These are phyloP conservation scores for Xylaria sp. DNA, from an alignment of 2,329 filamentous ascomycete genomes.

Conservation along the genomic window DNA sequence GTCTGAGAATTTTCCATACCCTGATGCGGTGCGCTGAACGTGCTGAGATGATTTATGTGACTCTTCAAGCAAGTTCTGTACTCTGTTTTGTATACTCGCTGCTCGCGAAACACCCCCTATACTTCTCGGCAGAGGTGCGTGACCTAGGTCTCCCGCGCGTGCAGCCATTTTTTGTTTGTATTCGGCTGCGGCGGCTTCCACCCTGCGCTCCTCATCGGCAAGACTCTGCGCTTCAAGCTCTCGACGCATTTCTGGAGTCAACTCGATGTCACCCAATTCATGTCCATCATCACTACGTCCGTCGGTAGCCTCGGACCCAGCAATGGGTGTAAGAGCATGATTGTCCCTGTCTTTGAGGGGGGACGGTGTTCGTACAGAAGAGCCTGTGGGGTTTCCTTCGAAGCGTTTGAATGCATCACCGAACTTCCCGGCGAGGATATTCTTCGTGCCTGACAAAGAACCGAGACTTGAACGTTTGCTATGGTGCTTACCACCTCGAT, in stretches of 20 bases:
- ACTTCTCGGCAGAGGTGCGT: slow-evolving; percentile 56
- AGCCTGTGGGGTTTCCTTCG: slow-evolving; percentile 60
- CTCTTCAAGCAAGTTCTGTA: slow-evolving; percentile 84
- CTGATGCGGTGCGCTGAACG: slow-evolving; percentile 76
- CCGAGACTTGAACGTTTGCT: slow-evolving; percentile 76
- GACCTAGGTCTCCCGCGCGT: slow-evolving; percentile 46
- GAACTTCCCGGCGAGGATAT: slow-evolving; percentile 84
- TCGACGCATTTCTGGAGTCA: slow-evolving; percentile 86
- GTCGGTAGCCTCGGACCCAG: slow-evolving; percentile 76
- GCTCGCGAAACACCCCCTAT: slow-evolving; percentile 69
- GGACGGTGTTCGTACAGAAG: slow-evolving; percentile 52
- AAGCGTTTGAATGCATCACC: slow-evolving; percentile 94
- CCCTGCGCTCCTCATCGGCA: slow-evolving; percentile 86
- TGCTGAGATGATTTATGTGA: slow-evolving; percentile 63
- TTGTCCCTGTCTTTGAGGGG: slow-evolving; percentile 55
- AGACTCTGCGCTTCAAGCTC: slow-evolving; percentile 85
- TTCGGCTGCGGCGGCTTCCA: slow-evolving; percentile 86
- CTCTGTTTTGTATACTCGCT: slow-evolving; percentile 87
- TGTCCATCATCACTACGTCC: slow-evolving; percentile 70
- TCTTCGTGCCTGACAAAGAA: slow-evolving; percentile 76
- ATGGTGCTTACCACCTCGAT: slow-evolving; percentile 57
- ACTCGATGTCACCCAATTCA: slow-evolving; percentile 67
- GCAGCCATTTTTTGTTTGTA: slow-evolving; percentile 78
- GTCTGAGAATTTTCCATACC: slow-evolving; percentile 87
- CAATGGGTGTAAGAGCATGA: slow-evolving; percentile 70